Evolutionary conservation across 176 grass and related monocot species (phyloP), one percentile per base, ranked within the genome.

Genomic region (Alopecurus myosuroides): DNA sequence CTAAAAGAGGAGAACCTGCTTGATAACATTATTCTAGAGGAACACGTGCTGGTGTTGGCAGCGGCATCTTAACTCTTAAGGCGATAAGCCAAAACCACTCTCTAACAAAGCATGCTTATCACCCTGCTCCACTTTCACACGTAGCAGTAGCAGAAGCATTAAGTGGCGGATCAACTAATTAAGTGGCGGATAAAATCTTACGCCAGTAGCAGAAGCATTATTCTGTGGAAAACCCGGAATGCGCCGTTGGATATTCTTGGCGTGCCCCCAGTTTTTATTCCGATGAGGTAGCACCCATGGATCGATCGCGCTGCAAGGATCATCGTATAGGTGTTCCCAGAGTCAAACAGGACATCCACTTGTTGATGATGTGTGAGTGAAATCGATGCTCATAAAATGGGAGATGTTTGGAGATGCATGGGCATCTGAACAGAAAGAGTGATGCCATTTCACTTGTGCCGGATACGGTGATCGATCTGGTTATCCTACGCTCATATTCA

Each of bases 221-320:
- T 79, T 82, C 85, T 58, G 35, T 81, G 79, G 75, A 88, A 78
- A 88, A 78, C 22, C 72, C n/a, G n/a, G n/a, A n/a, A n/a, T n/a
- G n/a, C n/a, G 37, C 69, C 18, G 14, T 69, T 44, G 76, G 45
- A 66, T 79, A 84, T 84, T 80, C 86, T 11, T 11, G 39, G 52
- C 76, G 33, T 34, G 29, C 23, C 40, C 46, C 23, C 31, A 22
- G 29, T 45, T 82, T 77, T 51, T 70, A 49, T 83, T 83, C 80
- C 36, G 61, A 88, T 77, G 22, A 39, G 0, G 2, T 36, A 9
- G 7, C 7, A 25, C 44, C 22, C 12, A 65, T 33, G 5, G 53
- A 65, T 39, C 37, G 37, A 6, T 81, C 31, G 55, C n/a, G n/a
- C n/a, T n/a, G n/a, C n/a, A n/a, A n/a, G n/a, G n/a, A n/a, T n/a